Evolutionary conservation across 164 flowering plant species (phyloP).

Genomic region (Magnolia kwangsiensis): DNA sequence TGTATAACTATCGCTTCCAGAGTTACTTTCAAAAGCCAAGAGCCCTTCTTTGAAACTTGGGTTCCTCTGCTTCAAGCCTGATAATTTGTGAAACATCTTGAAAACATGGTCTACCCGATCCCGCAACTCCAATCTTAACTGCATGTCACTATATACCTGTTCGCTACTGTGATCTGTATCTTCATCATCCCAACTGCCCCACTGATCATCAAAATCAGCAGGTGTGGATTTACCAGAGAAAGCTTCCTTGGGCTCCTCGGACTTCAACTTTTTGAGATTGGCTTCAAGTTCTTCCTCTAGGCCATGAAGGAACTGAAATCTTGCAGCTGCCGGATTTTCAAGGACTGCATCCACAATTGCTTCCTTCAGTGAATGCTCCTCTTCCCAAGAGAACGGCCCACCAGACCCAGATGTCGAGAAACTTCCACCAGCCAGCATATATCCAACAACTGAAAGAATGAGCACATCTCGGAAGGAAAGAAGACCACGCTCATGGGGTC

Average conservation of each 20-base stretch:
- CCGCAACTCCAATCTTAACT: conserved; percentile 82
- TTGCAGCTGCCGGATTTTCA: conserved; percentile 64
- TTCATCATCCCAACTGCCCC: conserved; percentile 97
- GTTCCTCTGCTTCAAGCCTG: conserved; percentile 48
- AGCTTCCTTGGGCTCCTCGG: conserved; percentile 38
- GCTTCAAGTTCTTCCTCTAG: conserved; percentile 68
- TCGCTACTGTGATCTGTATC: conserved; percentile 40
- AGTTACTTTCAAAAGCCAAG: conserved; percentile 36
- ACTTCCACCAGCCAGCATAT: conserved; percentile 91
- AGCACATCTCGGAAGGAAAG: conserved; percentile 78
- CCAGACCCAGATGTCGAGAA: conserved; percentile 83
- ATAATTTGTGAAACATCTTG: conserved; percentile 74
- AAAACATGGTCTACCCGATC: conserved; percentile 87
- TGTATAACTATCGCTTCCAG: conserved; percentile 40
- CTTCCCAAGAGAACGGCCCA: conserved; percentile 98
- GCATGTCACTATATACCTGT: conserved; percentile 61
- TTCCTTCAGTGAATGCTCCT: conserved; percentile 85
- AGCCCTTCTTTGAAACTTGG: conserved; percentile 37
- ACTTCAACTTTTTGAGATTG: conserved; percentile 33
- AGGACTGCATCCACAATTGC: conserved; percentile 78
- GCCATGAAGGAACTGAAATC: conserved; percentile 71
- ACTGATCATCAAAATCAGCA: conserved; percentile 79
- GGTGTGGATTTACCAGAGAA: conserved; percentile 28
- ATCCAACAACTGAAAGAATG: conserved; percentile 66
- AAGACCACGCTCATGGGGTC: conserved; percentile 41